Evolutionary conservation across 2,329 filamentous ascomycete genomes (phyloP).

Genomic region (Epichloe elymi): DNA sequence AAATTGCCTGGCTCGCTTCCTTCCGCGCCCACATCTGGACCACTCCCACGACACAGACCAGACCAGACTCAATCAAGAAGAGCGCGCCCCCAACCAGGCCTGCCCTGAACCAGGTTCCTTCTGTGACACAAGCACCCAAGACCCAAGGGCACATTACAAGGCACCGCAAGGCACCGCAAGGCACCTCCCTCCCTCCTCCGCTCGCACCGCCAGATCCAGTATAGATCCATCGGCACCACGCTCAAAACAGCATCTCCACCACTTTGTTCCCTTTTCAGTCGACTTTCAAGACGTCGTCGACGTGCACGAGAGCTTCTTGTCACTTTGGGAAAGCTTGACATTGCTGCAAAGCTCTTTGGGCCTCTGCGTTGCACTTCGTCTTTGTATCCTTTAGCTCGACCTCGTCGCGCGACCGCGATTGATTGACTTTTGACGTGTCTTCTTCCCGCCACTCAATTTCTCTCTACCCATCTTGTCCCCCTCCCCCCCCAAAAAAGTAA

Average conservation of each 20-base stretch:
- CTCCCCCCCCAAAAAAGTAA: background rate
- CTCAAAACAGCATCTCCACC: constrained; percentile 53
- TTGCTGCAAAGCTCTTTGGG: constrained; percentile 1
- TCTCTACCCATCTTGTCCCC: background rate
- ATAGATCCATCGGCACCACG: constrained; percentile 52
- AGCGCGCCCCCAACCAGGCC: constrained; percentile 13
- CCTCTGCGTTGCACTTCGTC: background rate
- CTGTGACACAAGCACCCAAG: background rate
- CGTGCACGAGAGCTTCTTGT: constrained; percentile 20
- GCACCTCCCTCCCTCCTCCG: constrained; percentile 26
- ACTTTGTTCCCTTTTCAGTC: constrained; percentile 37
- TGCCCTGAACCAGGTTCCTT: background rate
- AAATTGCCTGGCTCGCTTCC: constrained; percentile 21
- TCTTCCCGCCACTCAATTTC: constrained; percentile 1
- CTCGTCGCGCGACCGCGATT: constrained; percentile 1
- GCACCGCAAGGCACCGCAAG: constrained; percentile 36
- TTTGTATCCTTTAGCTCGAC: background rate
- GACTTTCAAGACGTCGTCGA: constrained; percentile 6
- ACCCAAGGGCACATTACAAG: constrained; percentile 1
- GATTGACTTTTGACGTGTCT: constrained; percentile 2
- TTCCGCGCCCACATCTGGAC: constrained; percentile 13
- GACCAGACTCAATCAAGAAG: constrained; percentile 25
- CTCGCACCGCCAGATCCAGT: constrained; percentile 50
- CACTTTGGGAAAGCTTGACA: constrained; percentile 4
- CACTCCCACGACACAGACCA: constrained; percentile 12